Evolutionary conservation across 129 eudicot species (phyloP), one percentile per base, ranked within the genome.

Genomic region (Scalesia atractyloides): DNA sequence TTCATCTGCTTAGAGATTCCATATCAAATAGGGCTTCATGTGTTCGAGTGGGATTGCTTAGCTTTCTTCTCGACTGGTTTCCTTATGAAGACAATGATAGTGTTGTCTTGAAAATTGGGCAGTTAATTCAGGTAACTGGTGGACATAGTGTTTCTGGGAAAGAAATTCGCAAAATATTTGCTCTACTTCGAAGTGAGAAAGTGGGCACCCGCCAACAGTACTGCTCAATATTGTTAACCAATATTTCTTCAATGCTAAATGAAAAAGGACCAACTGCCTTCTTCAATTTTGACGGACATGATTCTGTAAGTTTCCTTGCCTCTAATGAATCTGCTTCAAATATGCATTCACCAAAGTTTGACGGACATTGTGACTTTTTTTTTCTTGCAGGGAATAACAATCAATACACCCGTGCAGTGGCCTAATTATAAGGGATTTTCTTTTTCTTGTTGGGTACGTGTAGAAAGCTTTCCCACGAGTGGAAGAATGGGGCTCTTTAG

Each of bases 131-230:
- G 84, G 93, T 95, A 34, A 85, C 77, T 74, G 99, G 99, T 62
- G 99, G 96, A 30, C 99, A 95, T 75, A 95, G 99, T 79, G 90
- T 95, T 79, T 90, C 97, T 44, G 99, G 99, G 24, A 95, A 91
- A 86, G 97, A 90, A 77, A 95, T 95, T 34, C 96, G 97, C 36
- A 95, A 95, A 88, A 84, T 95, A 44, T 95, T 95, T 88, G 96
- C 97, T 62, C 82, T 95, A 37, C 89, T 95, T 20, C 86, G 99
- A 68, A 88, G 94, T 78, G 94, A 90, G 80, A 85, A 79, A 81
- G 82, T 85, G 71, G 99, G 94, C 73, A 73, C 66, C 63, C 89
- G 75, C 51, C 96, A 84, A 66, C 93, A 79, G 72, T 86, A 84
- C 68, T 79, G 86, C 78, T 88, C 97, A 50, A 71, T 95, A 68